Conservation (phyloP, 768 basidiomycete species). For the Leccinellum luteum region DNA sequence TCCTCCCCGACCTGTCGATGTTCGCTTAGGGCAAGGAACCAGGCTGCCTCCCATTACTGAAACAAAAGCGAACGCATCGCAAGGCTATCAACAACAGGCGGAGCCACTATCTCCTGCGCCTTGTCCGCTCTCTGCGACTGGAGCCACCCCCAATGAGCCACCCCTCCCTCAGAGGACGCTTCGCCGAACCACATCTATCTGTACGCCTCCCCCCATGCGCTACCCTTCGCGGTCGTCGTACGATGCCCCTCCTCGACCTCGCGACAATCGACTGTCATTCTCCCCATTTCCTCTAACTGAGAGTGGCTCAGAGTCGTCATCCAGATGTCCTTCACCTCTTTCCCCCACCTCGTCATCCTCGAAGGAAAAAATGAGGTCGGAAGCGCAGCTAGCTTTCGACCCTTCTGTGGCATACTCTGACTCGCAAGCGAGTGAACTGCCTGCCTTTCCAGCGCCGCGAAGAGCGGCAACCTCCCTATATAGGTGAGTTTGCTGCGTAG, state of each 20-base stretch:
- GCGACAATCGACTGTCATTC: slow-evolving; percentile 5
- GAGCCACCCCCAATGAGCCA: slow-evolving; percentile 38
- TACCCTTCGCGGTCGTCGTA: slow-evolving; percentile 22
- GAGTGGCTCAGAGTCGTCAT: slow-evolving; percentile 11
- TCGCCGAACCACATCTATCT: slow-evolving; percentile 21
- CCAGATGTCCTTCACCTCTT: slow-evolving; percentile 20
- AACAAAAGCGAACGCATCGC: background rate
- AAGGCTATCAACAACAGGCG: background rate
- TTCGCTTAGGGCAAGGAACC: background rate
- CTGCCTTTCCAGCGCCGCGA: slow-evolving; percentile 6
- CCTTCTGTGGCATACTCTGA: slow-evolving; percentile 47
- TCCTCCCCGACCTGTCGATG: slow-evolving; percentile 18
- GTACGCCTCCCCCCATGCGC: slow-evolving; percentile 22
- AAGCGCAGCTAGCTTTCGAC: slow-evolving; percentile 37
- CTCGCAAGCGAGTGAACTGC: slow-evolving; percentile 9
- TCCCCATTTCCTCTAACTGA: slow-evolving; percentile 7
- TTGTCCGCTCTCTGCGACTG: slow-evolving; percentile 33
- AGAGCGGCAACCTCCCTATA: slow-evolving; percentile 47
- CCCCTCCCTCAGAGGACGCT: slow-evolving; percentile 29
- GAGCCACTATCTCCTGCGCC: slow-evolving; percentile 24
- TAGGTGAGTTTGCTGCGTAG: slow-evolving; percentile 42
- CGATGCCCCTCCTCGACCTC: slow-evolving; percentile 16
- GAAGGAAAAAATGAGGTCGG: slow-evolving; percentile 5
- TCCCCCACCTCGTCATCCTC: background rate
- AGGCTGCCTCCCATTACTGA: slow-evolving; percentile 3